phyloP scores from a whole-genome alignment of 2,329 filamentous ascomycete species.

The Paecilomyces variotii region DNA sequence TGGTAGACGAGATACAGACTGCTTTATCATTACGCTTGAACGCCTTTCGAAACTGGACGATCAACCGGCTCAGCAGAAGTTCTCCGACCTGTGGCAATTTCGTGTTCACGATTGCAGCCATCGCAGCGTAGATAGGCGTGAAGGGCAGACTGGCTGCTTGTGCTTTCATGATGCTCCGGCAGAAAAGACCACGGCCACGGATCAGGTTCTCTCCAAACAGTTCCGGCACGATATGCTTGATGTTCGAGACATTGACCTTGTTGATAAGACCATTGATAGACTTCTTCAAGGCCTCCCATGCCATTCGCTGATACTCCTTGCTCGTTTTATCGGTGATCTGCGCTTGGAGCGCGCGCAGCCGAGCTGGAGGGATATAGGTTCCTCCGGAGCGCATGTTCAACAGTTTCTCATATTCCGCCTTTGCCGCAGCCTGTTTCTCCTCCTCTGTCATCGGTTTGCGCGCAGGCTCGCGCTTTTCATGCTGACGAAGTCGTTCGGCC shows the following conservation, averaged over 20 bases:
- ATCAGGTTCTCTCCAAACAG: conserved; percentile 92
- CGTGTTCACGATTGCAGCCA: conserved; percentile 94
- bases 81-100: conserved; percentile 94
- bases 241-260: conserved; percentile 97
- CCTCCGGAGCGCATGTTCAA: conserved; percentile 89
- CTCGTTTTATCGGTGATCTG: conserved; percentile 94
- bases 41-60: conserved; percentile 89
- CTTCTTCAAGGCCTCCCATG: conserved; percentile 98
- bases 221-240: conserved; percentile 95
- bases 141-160: conserved; percentile 94
- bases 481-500: conserved; percentile 46
- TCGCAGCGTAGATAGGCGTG: conserved; percentile 90
- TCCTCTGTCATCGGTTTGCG: conserved; percentile 59
- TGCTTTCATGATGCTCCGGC: conserved; percentile 95
- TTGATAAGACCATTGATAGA: conserved; percentile 98
- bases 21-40: conserved; percentile 96
- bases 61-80: conserved; percentile 72
- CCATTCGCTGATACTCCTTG: conserved; percentile 98
- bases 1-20: conserved; percentile 85
- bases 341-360: conserved; percentile 82
- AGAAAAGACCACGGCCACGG: conserved; percentile 84
- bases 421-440: conserved; percentile 78
- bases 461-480: conserved; percentile 39
- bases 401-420: conserved; percentile 89
- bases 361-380: conserved; percentile 90